Evolutionary conservation across 257 asterid genomes (phyloP), one percentile per base, ranked within the genome.

Genomic region (Verbascum thapsus): DNA sequence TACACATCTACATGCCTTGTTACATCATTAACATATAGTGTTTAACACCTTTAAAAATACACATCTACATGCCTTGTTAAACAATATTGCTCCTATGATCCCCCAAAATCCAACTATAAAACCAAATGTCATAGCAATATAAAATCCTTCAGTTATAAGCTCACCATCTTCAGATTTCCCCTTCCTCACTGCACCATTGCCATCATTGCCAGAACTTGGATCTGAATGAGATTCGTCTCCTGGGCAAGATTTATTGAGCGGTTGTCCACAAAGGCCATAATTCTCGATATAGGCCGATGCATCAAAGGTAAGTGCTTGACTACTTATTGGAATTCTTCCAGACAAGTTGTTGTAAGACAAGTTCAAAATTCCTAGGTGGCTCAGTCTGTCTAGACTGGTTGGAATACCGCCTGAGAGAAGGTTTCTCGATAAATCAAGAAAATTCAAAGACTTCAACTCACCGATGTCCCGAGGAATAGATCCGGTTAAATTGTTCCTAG

Each of bases 291-390:
- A n/a, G 0, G 74, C 6, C 10, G 58, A 32, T 42, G 52, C 10
- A 7, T 53, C 19, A 39, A 69, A 58, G 7, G 53, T 64, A 8
- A 22, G 45, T 9, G 13, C 19, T 0, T 60, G 60, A 38, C 6
- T 26, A 12, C 51, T 58, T 8, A 18, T 12, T 35, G 80, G 69
- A 11, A 69, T 59, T 52, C 52, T 61, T 1, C 76, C 80, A 10
- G 66, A 74, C 37, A 69, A 52, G 68, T 74, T 69, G 69, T 69
- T 71, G 38, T 58, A 35, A 7, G 68, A 72, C 52, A 72, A 34
- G 19, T 65, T 37, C 39, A 72, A 23, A 18, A 49, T 20, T 1
- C 68, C 63, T 3, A 72, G 72, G 4, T 2, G 1, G 41, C 37
- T 8, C 18, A 72, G 18, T 0, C 30, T 13, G 0, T 44, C 1